Base-by-base conservation (phyloP, 1,284 basidiomycete species). In the Earliella scabrosa region DNA sequence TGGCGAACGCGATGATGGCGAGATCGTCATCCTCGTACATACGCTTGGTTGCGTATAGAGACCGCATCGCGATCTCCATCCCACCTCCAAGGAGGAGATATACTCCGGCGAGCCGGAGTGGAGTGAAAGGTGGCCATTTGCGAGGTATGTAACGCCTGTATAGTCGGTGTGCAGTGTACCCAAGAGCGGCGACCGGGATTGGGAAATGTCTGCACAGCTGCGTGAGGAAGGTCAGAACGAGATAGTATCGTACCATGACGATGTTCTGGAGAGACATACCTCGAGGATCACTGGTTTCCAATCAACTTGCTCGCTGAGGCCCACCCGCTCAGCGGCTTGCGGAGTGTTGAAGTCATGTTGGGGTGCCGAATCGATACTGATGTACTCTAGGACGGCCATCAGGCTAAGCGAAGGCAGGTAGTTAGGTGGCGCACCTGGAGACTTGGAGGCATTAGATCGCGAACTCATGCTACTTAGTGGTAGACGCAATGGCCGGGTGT, bases 61-160 rank as follows among this genome's bases (percentile, higher is more conserved):
- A 8, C 20, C 26, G 5, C 36, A 44, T 18, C 20, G 29, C 3
- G 4, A 34, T 13, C 7, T 10, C 16, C 31, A 35, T 26, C 16
- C 18, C 31, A 24, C 34, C 29, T 10, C 40, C 44, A 26, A 40
- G 1, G 9, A 23, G 10, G 9, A 40, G 21, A 21, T 52, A 52
- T 6, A 52, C 14, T 21, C 26, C 43, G 5, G 27, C 44, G 10
- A 52, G 44, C 10, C 31, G 44, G 18, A 52, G n/a, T 2, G 51
- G 26, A 8, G 44, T 52, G 9, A 36, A 23, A 7, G 44, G 8
- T 1, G 51, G 44, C 6, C 38, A 2, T 2, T 41, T 41, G 16
- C 51, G 51, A 18, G 51, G 51, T 10, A 27, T n/a, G 29, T 46
- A 38, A 32, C 36, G 44, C 20, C 51, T 26, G 24, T 52, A 52